phyloP scores from a whole-genome alignment of 1,284 basidiomycete species.

The Ustilago shanxiensis region DNA sequence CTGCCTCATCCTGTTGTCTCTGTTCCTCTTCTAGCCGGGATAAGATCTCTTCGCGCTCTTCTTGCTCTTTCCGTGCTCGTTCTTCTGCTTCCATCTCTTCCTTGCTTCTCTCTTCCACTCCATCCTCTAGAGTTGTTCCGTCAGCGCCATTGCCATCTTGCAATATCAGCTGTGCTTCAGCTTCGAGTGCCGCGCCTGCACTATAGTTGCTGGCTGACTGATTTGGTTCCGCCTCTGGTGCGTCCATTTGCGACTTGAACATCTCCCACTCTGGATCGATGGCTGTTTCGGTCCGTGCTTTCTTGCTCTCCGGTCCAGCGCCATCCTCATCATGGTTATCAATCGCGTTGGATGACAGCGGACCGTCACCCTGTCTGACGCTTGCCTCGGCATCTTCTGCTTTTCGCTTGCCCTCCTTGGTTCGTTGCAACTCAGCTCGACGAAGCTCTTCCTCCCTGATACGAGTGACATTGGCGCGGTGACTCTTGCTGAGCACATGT shows the following conservation, averaged over 20 bases:
- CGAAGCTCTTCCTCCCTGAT: slow-evolving; percentile 38
- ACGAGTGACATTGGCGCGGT: slow-evolving; percentile 34
- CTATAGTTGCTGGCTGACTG: background rate
- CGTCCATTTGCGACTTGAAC: slow-evolving; percentile 55
- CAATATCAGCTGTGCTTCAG: slow-evolving; percentile 52
- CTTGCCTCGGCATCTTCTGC: slow-evolving; percentile 14
- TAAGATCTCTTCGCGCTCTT: slow-evolving; percentile 58
- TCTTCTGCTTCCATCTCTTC: slow-evolving; percentile 46
- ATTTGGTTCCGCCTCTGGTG: slow-evolving; percentile 2
- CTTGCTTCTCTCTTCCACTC: slow-evolving; percentile 20
- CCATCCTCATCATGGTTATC: background rate
- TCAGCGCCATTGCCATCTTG: background rate
- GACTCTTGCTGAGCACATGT: slow-evolving; percentile 55
- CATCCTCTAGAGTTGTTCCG: slow-evolving; percentile 3
- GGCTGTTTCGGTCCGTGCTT: slow-evolving; percentile 13
- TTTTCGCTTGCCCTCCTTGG: slow-evolving; percentile 50
- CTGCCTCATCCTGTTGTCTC: slow-evolving; percentile 59
- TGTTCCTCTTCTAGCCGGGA: slow-evolving; percentile 62
- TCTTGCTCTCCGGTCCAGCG: slow-evolving; percentile 22
- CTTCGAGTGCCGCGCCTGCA: slow-evolving; percentile 53
- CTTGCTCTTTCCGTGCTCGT: slow-evolving; percentile 46
- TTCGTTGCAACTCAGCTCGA: slow-evolving; percentile 25
- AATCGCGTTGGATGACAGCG: background rate
- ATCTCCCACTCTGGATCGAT: slow-evolving; percentile 60
- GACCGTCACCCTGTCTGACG: slow-evolving; percentile 1